Evolutionary conservation across 495 filamentous ascomycete species (phyloP).

Genomic region (Mytilinidion resinicola): DNA sequence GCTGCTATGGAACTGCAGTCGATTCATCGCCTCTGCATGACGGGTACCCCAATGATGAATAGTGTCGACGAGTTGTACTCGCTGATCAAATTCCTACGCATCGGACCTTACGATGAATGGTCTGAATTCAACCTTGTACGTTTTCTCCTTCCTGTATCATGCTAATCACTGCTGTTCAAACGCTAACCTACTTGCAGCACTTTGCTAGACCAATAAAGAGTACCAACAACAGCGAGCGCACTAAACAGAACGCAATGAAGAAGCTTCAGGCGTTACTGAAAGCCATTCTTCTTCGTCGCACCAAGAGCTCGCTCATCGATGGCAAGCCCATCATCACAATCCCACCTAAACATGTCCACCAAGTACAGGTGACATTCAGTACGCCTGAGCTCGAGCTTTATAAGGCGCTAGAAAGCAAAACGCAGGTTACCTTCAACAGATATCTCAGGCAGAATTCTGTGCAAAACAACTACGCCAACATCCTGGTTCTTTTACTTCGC

Average conservation of each 20-base stretch:
- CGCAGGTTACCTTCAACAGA: conserved; percentile 67
- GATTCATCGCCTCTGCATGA: conserved; percentile 74
- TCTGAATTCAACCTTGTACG: conserved; percentile 48
- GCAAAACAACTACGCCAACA: conserved; percentile 73
- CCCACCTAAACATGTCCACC: conserved; percentile 60
- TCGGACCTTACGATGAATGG: conserved; percentile 69
- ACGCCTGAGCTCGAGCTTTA: conserved; percentile 71
- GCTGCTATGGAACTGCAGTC: conserved; percentile 58
- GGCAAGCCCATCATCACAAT: conserved; percentile 75
- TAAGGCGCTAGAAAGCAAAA: conserved; percentile 58
- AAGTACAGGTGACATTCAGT: conserved; percentile 63
- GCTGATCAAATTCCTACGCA: conserved; percentile 72
- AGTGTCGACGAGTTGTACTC: conserved; percentile 75
- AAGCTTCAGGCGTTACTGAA: conserved; percentile 76
- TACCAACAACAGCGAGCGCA: not conserved
- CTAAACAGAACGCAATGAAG: conserved; percentile 42
- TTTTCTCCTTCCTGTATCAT: not conserved
- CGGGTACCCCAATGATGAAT: conserved; percentile 95
- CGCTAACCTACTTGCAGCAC: conserved; percentile 32
- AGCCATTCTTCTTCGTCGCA: conserved; percentile 78
- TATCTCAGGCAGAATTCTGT: conserved; percentile 67
- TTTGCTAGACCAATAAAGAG: conserved; percentile 40
- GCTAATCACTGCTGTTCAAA: not conserved
- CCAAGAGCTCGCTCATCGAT: conserved; percentile 77
- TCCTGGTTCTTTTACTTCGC: conserved; percentile 79